phyloP scores from a whole-genome alignment of 2,329 filamentous ascomycete genomes.

The Penicillium italicum region DNA sequence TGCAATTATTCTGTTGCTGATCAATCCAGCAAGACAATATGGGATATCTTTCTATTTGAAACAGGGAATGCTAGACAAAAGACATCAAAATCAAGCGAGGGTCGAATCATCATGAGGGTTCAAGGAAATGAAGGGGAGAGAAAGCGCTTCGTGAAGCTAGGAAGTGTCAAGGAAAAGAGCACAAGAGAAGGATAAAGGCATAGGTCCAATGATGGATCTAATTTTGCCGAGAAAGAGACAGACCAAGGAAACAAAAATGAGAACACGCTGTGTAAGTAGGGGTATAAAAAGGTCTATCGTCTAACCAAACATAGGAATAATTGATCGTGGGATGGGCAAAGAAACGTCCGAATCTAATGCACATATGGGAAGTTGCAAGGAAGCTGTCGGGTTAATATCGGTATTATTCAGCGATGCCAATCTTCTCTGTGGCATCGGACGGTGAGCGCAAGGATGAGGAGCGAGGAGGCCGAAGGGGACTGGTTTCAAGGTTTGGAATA shows the following conservation, averaged over 20 bases:
- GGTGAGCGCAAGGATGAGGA: constrained; percentile 37
- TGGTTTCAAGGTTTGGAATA: constrained; percentile 31
- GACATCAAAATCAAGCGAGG: constrained; percentile 3
- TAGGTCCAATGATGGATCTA: neutral
- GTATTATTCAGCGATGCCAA: constrained; percentile 7
- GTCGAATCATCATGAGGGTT: neutral
- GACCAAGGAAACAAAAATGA: constrained; percentile 1
- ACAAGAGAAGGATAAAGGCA: neutral
- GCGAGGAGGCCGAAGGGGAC: constrained; percentile 34
- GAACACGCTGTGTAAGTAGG: constrained; percentile 14
- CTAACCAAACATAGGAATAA: constrained; percentile 14
- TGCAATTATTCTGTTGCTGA: constrained; percentile 3
- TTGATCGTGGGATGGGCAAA: constrained; percentile 12
- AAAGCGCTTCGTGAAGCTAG: neutral
- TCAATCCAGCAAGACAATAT: constrained; percentile 3
- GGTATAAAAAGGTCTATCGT: constrained; percentile 27
- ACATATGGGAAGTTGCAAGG: neutral
- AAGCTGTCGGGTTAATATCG: constrained; percentile 12
- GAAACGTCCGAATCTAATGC: constrained; percentile 7
- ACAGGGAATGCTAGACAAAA: neutral
- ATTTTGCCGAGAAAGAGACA: neutral
- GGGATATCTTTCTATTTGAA: constrained; percentile 2
- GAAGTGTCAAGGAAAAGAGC: neutral
- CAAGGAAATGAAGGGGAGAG: constrained; percentile 8
- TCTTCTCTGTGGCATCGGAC: constrained; percentile 9